phyloP scores from a whole-genome alignment of 352 stramenopile genomes.

The Globisporangium cederbergense region DNA sequence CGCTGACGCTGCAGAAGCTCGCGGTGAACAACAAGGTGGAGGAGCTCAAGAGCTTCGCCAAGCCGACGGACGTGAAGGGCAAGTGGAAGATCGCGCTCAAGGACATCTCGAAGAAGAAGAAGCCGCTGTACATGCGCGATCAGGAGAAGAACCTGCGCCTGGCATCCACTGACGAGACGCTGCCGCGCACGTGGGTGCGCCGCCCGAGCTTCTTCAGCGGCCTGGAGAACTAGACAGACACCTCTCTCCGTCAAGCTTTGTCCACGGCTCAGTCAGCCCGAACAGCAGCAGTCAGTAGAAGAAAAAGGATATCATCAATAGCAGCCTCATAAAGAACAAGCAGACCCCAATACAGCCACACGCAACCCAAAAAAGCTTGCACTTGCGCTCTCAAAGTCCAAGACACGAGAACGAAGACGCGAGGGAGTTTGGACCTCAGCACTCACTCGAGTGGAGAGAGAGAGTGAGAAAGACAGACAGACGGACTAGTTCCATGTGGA shows the following conservation, averaged over 20 bases:
- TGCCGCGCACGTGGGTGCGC: constrained; percentile 79
- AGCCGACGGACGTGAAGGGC: constrained; percentile 49
- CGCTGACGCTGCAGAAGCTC: constrained; percentile 65
- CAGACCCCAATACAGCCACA: constrained; percentile 7
- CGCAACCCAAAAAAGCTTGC: background rate
- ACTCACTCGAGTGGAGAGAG: background rate
- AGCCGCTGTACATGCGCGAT: constrained; percentile 65
- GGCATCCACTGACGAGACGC: constrained; percentile 70
- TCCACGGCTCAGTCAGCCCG: background rate
- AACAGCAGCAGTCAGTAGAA: constrained; percentile 9
- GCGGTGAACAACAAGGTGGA: constrained; percentile 70
- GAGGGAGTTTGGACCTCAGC: background rate
- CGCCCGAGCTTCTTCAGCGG: constrained; percentile 70
- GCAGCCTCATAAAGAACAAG: constrained; percentile 7
- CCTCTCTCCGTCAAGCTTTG: background rate
- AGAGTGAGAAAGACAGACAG: background rate
- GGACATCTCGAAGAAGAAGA: constrained; percentile 81
- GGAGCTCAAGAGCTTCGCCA: constrained; percentile 75
- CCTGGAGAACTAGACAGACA: constrained; percentile 39
- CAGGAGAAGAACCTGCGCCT: constrained; percentile 55
- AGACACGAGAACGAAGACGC: background rate
- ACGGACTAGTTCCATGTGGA: background rate
- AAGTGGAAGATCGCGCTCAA: constrained; percentile 80
- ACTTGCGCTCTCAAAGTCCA: background rate
- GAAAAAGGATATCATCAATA: constrained; percentile 15